Evolutionary conservation across 371 early-diverging fungal species (phyloP), one percentile per base, ranked within the genome.

Genomic region (Mortierella sp.): DNA sequence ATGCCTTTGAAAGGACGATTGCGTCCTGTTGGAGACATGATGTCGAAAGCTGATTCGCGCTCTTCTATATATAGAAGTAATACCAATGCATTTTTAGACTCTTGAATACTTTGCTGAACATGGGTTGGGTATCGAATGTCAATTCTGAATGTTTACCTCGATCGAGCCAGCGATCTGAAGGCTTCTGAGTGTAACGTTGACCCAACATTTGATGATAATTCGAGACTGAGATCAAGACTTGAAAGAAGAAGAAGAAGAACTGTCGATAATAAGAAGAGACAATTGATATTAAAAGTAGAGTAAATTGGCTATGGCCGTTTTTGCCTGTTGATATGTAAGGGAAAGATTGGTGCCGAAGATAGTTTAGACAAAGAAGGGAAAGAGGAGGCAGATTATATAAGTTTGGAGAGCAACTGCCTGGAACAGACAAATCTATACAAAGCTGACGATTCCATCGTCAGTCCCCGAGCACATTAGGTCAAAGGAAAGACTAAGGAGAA

Each of bases 1-100:
- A 72, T 68, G 40, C 69, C 62, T 28, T 68, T 77, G 61, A 65
- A 77, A 7, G 68, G 65, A 37, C 65, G 71, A 28, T 55, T 65
- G 26, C 69, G 72, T 19, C 69, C 62, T 7, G 47, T 49, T 4
- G 78, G 78, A 2, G 78, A 77, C 78, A 77, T 72, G 53, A 71
- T n/a, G 26, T 71, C 70, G 58, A 70, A 76, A 17, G 51, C 61
- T 1, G 61, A 55, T 8, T 76, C 76, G 60, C 70, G 59, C 12
- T 53, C 66, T 19, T 76, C 70, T 76, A 43, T 37, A 1, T 26
- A 37, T 19, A 32, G 15, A 62, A 9, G 2, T 12, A 28, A 23
- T 13, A 31, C n/a, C n/a, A n/a, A n/a, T n/a, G n/a, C n/a, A n/a
- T n/a, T n/a, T n/a, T n/a, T n/a, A n/a, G n/a, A n/a, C n/a, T n/a